phyloP scores from a whole-genome alignment of 139 green algal species.

The Gonium pectorale region DNA sequence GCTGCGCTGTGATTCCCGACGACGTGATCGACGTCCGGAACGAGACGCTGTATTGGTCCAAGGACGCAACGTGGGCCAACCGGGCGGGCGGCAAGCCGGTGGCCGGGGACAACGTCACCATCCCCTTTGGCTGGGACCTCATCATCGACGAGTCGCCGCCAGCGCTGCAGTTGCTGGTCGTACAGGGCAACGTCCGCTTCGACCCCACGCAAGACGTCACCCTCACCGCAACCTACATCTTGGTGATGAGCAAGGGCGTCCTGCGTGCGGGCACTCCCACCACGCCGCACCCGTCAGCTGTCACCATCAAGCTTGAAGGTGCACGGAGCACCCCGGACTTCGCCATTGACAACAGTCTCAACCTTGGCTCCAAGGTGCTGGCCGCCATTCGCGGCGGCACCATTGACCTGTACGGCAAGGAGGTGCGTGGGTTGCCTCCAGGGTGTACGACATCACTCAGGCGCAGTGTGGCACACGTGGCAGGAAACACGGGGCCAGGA shows the following conservation, averaged over 20 bases:
- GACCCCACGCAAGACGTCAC: slow-evolving; percentile 19
- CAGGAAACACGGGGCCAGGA: too few species aligned
- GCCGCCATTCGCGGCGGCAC: slow-evolving; percentile 37
- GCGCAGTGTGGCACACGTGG: too few species aligned
- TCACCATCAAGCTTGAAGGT: slow-evolving; percentile 7
- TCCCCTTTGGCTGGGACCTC: slow-evolving; percentile 54
- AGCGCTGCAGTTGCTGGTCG: slow-evolving; percentile 3
- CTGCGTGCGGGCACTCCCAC: slow-evolving; percentile 33
- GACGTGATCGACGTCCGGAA: slow-evolving; percentile 7
- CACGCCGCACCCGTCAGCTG: not conserved
- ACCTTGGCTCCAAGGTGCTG: slow-evolving; percentile 50
- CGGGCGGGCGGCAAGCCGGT: slow-evolving; percentile 28
- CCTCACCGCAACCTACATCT: slow-evolving; percentile 35
- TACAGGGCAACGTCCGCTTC: slow-evolving; percentile 53
- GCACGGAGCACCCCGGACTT: slow-evolving; percentile 33
- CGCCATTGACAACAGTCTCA: slow-evolving; percentile 38
- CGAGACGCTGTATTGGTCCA: slow-evolving; percentile 49
- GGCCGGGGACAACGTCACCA: slow-evolving; percentile 28
- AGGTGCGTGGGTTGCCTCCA: slow-evolving; percentile 27
- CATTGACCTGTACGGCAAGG: slow-evolving; percentile 57
- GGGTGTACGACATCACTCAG: too few species aligned
- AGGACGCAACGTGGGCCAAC: slow-evolving; percentile 38
- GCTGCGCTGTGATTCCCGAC: slow-evolving; percentile 7
- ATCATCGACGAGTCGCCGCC: slow-evolving; percentile 48
- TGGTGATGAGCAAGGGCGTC: slow-evolving; percentile 12